These are phyloP conservation scores for Camellia lanceoleosa DNA, from an alignment of 148 eudicot genomes.

Conservation along the genomic window DNA sequence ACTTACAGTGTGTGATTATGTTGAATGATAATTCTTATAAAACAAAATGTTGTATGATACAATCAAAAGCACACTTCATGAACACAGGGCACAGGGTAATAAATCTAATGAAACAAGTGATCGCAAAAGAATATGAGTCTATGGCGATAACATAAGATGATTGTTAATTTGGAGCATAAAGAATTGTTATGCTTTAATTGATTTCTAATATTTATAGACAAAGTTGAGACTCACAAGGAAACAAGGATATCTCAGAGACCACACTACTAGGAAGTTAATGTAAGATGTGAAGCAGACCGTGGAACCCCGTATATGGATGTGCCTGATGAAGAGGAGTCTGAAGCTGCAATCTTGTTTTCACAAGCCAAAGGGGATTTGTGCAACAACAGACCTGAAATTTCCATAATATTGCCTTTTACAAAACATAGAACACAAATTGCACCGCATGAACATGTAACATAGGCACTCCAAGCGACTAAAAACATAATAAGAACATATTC, in stretches of 20 bases:
- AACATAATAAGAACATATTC: not conserved
- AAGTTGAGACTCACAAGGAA: conserved; percentile 1
- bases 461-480: not conserved
- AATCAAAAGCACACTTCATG: not conserved
- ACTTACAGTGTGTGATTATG: not conserved
- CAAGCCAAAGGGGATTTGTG: conserved; percentile 96
- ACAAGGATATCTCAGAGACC: conserved; percentile 3
- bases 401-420: conserved; percentile 18
- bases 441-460: not conserved
- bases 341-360: conserved; percentile 98
- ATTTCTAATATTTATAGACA: not conserved
- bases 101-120: not conserved
- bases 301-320: conserved; percentile 80
- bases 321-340: conserved; percentile 86
- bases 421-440: not conserved
- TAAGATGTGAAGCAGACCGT: conserved; percentile 50
- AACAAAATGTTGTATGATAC: not conserved
- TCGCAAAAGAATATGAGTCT: not conserved
- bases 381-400: conserved; percentile 71
- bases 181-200: not conserved
- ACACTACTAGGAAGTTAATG: not conserved
- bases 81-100: not conserved
- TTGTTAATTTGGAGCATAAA: not conserved
- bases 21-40: not conserved
- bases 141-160: not conserved